These are phyloP conservation scores for Suhomyces atakaporum DNA, from an alignment of 1,139 yeast species.

Conservation along the genomic window DNA sequence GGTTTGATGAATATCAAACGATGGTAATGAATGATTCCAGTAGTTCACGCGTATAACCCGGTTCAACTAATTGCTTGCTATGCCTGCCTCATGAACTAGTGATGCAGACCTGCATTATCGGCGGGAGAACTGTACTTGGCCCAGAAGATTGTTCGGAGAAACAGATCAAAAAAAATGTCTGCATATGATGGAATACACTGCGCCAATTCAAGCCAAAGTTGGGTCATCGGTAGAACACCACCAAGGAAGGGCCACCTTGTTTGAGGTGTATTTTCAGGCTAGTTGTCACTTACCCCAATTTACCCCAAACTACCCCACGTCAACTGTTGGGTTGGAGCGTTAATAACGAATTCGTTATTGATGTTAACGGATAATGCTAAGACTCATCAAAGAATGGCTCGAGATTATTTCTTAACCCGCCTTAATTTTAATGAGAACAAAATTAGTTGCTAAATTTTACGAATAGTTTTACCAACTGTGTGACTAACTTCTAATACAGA, in stretches of 20 bases:
- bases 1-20: too few species aligned
- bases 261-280: not conserved
- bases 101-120: conserved; percentile 1
- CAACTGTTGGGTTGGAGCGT: not conserved
- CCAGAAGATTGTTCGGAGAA: conserved; percentile 5
- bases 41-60: too few species aligned
- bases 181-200: not conserved
- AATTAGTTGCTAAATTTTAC: not conserved
- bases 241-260: too few species aligned
- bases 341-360: too few species aligned
- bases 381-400: not conserved
- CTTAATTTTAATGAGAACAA: not conserved
- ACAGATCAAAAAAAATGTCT: conserved; percentile 4
- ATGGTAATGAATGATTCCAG: too few species aligned
- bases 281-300: not conserved
- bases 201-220: not conserved
- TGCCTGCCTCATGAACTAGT: not conserved
- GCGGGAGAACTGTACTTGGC: conserved; percentile 6
- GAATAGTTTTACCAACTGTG: too few species aligned
- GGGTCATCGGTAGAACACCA: conserved; percentile 4
- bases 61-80: conserved; percentile 1
- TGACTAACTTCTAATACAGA: too few species aligned
- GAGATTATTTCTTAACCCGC: not conserved
- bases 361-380: too few species aligned
- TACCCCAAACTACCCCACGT: conserved; percentile 2